Evolutionary conservation across 176 grass and related monocot species (phyloP).

Genomic region (Bolboschoenus planiculmis): DNA sequence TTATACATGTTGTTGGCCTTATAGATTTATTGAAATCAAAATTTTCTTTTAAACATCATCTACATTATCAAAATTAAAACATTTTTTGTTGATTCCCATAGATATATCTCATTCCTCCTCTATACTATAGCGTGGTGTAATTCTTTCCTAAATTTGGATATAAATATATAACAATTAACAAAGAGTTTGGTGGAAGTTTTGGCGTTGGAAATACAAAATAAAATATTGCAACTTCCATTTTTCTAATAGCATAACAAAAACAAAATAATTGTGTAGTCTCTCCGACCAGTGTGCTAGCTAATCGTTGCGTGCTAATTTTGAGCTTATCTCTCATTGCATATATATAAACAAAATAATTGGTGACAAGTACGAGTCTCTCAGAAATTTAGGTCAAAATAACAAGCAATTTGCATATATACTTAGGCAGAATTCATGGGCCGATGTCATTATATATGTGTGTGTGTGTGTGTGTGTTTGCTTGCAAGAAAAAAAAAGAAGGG

Average conservation of each 20-base stretch:
- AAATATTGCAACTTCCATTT: background rate
- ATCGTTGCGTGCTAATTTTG: slow-evolving; percentile 7
- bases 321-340: background rate
- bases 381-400: background rate
- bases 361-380: background rate
- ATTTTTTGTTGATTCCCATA: background rate
- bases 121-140: background rate
- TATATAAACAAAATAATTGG: background rate
- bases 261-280: slow-evolving; percentile 17
- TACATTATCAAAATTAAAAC: background rate
- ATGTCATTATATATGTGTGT: background rate
- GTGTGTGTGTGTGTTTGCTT: background rate
- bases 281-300: slow-evolving; percentile 3
- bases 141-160: background rate
- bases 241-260: background rate
- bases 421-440: slow-evolving; percentile 18
- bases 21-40: background rate
- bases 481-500: background rate
- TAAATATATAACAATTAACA: no score
- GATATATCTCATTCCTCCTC: background rate
- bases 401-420: background rate
- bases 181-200: background rate
- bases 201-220: background rate
- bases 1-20: no score
- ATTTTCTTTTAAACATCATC: background rate